Evolutionary conservation across 1,139 yeast genomes (phyloP), one percentile per base, ranked within the genome.

Genomic region (Casaregolazyma lundiana): DNA sequence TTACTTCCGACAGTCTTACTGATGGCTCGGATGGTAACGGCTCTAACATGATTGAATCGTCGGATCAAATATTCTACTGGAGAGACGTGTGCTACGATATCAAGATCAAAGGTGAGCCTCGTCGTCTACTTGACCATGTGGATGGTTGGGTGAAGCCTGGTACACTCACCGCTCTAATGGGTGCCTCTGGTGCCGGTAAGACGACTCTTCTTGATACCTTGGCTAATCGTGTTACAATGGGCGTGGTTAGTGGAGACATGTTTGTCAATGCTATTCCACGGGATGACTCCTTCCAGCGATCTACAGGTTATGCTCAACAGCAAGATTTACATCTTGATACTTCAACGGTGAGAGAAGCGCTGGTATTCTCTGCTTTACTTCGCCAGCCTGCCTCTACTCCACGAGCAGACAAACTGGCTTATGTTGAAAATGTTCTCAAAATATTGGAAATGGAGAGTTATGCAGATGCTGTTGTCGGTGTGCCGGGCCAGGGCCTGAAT

Each of bases 101-200:
- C 58, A 77, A 78, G 22, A 68, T 76, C 45, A 73, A 70, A 53
- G 75, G 75, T 24, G 54, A 52, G 2, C 64, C 70, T 6, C 62
- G 75, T 62, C 69, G 70, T 54, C 63, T 78, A 42, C 65, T 81
- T 52, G 75, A 77, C 51, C 71, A 76, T 59, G 76, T 81, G 43
- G 79, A 77, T 53, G 88, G 87, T 36, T 81, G 71, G 62, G 81
- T 80, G 57, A 75, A 77, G 52, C 85, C 86, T 13, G 86, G 86
- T 54, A 76, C 80, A 26, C 64, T 77, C 68, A 77, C 80, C 41
- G 81, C 81, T 21, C 63, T 80, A 38, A 79, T 80, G 84, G 86
- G 86, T 53, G 82, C 76, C 52, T 79, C 84, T 21, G 85, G 85
- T 59, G 84, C 84, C 40, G 85, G 85, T 60, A 80, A 80, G 62